Percentiles rank a stretch among this genome's conserved stretches.
These are phyloP conservation scores for Castanea mollissima DNA, from an alignment of 306 rosid genomes.

Conservation along the genomic window DNA sequence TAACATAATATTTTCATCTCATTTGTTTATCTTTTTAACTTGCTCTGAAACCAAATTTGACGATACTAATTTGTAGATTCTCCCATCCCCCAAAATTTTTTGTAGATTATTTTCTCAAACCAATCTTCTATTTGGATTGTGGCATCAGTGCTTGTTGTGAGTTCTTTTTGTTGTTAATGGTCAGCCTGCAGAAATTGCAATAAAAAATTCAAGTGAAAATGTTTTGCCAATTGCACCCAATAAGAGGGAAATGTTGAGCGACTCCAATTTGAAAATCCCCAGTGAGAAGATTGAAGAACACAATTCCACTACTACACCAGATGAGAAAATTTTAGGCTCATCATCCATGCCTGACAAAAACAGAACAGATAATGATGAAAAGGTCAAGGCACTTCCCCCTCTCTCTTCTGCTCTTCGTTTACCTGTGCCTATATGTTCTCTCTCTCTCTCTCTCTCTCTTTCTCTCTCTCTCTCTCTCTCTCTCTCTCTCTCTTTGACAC, in stretches of 20 bases:
- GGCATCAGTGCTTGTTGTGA: background rate
- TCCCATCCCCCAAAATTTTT: background rate
- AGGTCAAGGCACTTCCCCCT: conserved; percentile 10
- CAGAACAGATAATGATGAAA: conserved; percentile 7
- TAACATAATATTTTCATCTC: background rate
- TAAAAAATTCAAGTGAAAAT: background rate
- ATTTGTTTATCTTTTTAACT: background rate
- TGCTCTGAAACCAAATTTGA: background rate
- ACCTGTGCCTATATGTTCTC: background rate
- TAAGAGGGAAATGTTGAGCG: conserved; percentile 1
- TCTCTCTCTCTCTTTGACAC: background rate
- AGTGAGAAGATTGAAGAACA: conserved; percentile 26
- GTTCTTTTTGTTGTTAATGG: background rate
- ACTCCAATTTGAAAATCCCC: background rate
- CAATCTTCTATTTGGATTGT: background rate
- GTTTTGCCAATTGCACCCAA: background rate
- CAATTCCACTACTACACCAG: background rate
- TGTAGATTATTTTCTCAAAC: background rate
- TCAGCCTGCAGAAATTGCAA: conserved; percentile 17
- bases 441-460: background rate
- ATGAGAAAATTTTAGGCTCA: conserved; percentile 8
- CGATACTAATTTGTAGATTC: background rate
- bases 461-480: background rate
- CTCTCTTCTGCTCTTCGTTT: background rate
- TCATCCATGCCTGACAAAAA: conserved; percentile 12